Conservation (phyloP, 2,329 filamentous ascomycete species). For the Onygena corvina region DNA sequence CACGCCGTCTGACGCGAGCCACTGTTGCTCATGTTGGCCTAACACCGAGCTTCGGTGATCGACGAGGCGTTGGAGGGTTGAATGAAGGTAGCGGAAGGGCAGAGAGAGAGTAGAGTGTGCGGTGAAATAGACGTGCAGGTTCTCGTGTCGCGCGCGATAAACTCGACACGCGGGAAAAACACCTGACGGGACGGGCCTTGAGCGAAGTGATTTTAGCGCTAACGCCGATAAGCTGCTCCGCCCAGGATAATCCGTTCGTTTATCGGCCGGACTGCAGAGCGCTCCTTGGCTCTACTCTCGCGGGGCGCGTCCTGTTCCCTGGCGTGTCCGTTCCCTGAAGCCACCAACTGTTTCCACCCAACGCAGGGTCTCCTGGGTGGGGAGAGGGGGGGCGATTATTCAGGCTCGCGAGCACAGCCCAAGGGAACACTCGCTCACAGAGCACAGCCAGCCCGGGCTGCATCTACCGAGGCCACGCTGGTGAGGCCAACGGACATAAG, state of each 20-base stretch:
- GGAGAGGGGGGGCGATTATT: too few relatives aligned
- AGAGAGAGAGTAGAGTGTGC: not conserved
- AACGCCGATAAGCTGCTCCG: conserved; percentile 4
- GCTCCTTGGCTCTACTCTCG: not conserved
- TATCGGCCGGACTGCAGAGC: not conserved
- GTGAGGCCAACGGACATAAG: too few relatives aligned
- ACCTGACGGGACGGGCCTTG: not conserved
- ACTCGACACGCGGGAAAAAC: conserved; percentile 6
- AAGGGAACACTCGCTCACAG: too few relatives aligned
- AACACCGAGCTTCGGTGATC: not conserved
- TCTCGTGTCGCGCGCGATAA: conserved; percentile 2
- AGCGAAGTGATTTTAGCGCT: not conserved
- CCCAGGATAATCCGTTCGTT: conserved; percentile 2
- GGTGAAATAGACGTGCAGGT: not conserved
- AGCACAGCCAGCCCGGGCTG: too few relatives aligned
- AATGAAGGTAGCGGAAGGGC: not conserved
- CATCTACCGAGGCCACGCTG: too few relatives aligned
- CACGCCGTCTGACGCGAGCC: not conserved
- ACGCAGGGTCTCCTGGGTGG: too few relatives aligned
- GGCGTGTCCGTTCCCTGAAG: not conserved
- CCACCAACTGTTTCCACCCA: too few relatives aligned
- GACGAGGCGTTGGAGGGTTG: not conserved
- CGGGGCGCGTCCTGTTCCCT: not conserved
- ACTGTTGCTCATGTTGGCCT: not conserved
- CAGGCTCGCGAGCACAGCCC: too few relatives aligned